phyloP scores from a whole-genome alignment of 805 yeast species.

The Candida parachauliodes region DNA sequence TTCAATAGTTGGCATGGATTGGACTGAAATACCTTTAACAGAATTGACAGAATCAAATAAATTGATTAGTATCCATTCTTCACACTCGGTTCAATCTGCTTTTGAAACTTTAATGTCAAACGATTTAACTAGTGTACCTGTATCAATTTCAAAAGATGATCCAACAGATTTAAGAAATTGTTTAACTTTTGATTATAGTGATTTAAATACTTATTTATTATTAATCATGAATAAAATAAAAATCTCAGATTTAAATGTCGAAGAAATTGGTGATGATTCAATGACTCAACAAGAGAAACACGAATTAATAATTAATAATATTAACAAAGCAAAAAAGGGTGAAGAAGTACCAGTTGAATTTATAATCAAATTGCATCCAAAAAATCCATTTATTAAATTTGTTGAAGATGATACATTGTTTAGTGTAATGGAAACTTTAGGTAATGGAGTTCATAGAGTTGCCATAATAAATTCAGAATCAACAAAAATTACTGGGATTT shows the following conservation, averaged over 20 bases:
- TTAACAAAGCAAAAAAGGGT: constrained; percentile 73
- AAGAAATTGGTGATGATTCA: constrained; percentile 24
- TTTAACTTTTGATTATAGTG: constrained; percentile 87
- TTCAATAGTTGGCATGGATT: constrained; percentile 37
- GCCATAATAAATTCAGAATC: constrained; percentile 59
- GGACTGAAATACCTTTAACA: constrained; percentile 68
- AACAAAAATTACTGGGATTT: constrained; percentile 72
- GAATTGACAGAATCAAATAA: constrained; percentile 79
- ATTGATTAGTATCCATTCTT: constrained; percentile 63
- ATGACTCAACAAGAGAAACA: constrained; percentile 25
- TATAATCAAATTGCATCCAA: constrained; percentile 78
- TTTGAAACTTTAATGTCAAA: constrained; percentile 71
- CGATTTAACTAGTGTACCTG: constrained; percentile 84
- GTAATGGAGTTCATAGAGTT: constrained; percentile 93
- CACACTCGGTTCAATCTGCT: constrained; percentile 79
- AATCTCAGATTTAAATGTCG: constrained; percentile 30
- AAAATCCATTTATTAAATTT: constrained; percentile 82
- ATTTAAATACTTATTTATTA: constrained; percentile 80
- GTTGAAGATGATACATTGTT: constrained; percentile 64
- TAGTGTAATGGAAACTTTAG: constrained; percentile 78
- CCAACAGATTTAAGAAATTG: constrained; percentile 58
- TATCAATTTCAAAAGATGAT: constrained; percentile 41
- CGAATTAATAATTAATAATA: constrained; percentile 39
- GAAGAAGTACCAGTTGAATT: constrained; percentile 89
- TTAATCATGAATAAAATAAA: constrained; percentile 73